These are phyloP conservation scores for Ophiostoma montium DNA, from an alignment of 2,329 filamentous ascomycete genomes.

Conservation along the genomic window DNA sequence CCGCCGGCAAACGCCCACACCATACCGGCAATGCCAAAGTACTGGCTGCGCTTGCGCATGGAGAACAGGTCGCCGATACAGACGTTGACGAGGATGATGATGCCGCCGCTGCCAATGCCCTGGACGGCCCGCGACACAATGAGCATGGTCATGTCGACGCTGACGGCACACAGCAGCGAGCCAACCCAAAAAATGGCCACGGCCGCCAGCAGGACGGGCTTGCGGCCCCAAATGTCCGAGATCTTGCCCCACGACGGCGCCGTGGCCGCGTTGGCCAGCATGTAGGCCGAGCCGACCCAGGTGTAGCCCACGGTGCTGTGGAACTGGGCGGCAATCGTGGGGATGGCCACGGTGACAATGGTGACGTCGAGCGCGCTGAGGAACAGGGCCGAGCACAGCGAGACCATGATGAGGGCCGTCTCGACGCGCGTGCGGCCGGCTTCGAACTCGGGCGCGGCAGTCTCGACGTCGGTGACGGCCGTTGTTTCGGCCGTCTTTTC, in stretches of 20 bases:
- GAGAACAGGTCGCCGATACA: slow-evolving; percentile 41
- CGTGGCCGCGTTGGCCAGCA: slow-evolving; percentile 22
- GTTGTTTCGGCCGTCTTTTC: no score
- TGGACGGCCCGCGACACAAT: slow-evolving; percentile 34
- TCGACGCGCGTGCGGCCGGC: slow-evolving; percentile 21
- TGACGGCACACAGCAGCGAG: slow-evolving; percentile 27
- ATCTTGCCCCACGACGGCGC: slow-evolving; percentile 22
- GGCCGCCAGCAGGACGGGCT: slow-evolving; percentile 20
- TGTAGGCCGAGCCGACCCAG: slow-evolving; percentile 28
- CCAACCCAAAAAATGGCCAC: slow-evolving; percentile 24
- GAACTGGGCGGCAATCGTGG: slow-evolving; percentile 23
- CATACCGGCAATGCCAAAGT: slow-evolving; percentile 26
- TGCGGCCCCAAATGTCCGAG: slow-evolving; percentile 25
- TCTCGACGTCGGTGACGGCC: no score
- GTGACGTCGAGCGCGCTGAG: slow-evolving; percentile 26
- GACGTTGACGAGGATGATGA: slow-evolving; percentile 38
- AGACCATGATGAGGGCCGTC: slow-evolving; percentile 28
- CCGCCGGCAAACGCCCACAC: slow-evolving; percentile 27
- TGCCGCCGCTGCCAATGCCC: slow-evolving; percentile 36
- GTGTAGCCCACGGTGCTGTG: slow-evolving; percentile 26
- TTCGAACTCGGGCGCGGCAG: no score
- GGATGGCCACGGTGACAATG: slow-evolving; percentile 23
- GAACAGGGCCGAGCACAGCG: slow-evolving; percentile 30
- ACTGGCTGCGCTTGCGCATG: slow-evolving; percentile 27
- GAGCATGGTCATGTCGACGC: slow-evolving; percentile 30